These are phyloP conservation scores for Rubus idaeus DNA, from an alignment of 306 rosid species.

Conservation along the genomic window DNA sequence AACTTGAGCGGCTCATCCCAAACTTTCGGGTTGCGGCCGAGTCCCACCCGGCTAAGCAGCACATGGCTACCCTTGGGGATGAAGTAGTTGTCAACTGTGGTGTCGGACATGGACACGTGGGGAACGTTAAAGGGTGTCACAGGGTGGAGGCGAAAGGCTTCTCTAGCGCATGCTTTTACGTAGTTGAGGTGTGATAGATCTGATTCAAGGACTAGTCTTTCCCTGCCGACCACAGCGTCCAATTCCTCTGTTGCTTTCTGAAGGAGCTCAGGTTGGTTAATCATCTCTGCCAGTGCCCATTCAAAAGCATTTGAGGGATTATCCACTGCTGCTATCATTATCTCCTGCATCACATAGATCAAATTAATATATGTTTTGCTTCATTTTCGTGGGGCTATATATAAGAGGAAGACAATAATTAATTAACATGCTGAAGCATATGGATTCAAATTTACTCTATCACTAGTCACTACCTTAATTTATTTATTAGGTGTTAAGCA, in stretches of 20 bases:
- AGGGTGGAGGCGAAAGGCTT: constrained; percentile 38
- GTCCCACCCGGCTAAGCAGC: constrained; percentile 29
- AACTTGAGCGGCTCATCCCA: constrained; percentile 35
- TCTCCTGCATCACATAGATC: too few species aligned
- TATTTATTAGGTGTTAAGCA: too few species aligned
- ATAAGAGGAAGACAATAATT: too few species aligned
- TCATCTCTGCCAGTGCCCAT: constrained; percentile 8
- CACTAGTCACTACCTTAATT: too few species aligned
- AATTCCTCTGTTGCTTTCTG: constrained; percentile 8
- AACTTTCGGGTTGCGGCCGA: constrained; percentile 34
- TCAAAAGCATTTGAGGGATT: neutral
- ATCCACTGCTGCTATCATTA: too few species aligned
- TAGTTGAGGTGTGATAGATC: constrained; percentile 5
- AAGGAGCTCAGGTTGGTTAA: neutral
- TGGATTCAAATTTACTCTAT: too few species aligned
- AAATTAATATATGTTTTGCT: too few species aligned
- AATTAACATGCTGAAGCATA: too few species aligned
- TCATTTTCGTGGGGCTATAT: too few species aligned
- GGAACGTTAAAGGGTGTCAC: constrained; percentile 24
- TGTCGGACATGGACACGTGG: constrained; percentile 28
- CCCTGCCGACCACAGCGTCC: constrained; percentile 2
- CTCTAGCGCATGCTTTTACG: neutral
- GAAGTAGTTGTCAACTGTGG: constrained; percentile 13
- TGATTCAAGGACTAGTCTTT: constrained; percentile 3
- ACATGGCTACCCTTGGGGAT: constrained; percentile 46